Base-by-base conservation (phyloP, 108 stramenopile genomes). In the Nitzschia sp. region DNA sequence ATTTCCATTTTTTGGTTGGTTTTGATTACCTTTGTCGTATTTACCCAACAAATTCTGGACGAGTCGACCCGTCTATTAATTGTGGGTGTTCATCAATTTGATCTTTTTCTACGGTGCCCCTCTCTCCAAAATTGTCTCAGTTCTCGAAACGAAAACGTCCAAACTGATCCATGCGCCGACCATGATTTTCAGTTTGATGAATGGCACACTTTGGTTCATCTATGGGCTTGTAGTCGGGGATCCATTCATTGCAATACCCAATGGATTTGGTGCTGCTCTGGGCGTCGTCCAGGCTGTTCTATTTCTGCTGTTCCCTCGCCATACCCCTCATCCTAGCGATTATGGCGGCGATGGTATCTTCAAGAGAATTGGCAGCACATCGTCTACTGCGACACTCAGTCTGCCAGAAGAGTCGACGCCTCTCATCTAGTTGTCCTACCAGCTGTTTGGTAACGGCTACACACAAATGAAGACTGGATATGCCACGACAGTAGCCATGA, bases 101-200 rank as follows among this genome's bases (percentile, higher is more conserved):
- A 60, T 88, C 30, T 85, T 91, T 52, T 91, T 91, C 60, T 91
- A 88, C 50, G 90, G 87, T 2, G 90, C 90, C 17, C 90, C 90
- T 25, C 73, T 91, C 13, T 79, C 84, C 9, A 88, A 79, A 9
- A 86, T 91, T 30, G 45, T 67, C 5, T 62, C 56, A n/a, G 90
- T 91, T 11, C 22, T 85, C 3, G 66, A 73, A 46, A 74, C 75
- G 2, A 81, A 75, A 58, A 79, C 57, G 44, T 82, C 83, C 23
- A 47, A 71, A 0, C 72, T 81, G 33, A 88, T 91, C 41, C 90
- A 91, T 56, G 50, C 78, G 13, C 79, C 73, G 52, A 81, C 83
- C 28, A 88, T 91, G 86, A 26, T 80, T 1, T 84, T 83, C 69
- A 84, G 68, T 27, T 80, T 82, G 34, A 29, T 63, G 21, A 91